These are phyloP conservation scores for Pythium catenulatum DNA, from an alignment of 352 stramenopile genomes.

Conservation along the genomic window DNA sequence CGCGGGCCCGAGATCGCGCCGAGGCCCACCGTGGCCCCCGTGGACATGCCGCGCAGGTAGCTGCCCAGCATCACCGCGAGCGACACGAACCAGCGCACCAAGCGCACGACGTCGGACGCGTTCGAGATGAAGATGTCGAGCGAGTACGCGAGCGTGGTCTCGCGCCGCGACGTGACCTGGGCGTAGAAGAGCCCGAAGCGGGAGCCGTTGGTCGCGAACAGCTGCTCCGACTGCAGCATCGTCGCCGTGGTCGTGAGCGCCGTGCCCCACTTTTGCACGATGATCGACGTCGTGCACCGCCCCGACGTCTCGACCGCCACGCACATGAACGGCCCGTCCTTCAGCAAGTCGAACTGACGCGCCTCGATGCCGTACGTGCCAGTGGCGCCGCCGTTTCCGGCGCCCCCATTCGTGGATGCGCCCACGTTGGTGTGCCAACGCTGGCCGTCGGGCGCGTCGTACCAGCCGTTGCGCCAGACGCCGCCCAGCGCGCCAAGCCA, in stretches of 20 bases:
- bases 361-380: conserved; percentile 2
- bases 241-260: not conserved
- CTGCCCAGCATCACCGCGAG: conserved; percentile 25
- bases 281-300: not conserved
- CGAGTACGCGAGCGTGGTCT: conserved; percentile 45
- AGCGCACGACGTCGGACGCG: conserved; percentile 48
- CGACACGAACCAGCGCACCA: conserved; percentile 58
- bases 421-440: conserved; percentile 52
- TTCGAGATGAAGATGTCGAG: conserved; percentile 65
- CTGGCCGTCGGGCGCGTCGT: not conserved
- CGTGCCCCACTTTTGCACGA: conserved; percentile 15
- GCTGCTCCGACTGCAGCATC: not conserved
- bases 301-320: not conserved
- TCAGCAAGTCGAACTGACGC: conserved; percentile 43
- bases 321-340: not conserved
- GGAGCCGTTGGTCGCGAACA: conserved; percentile 50
- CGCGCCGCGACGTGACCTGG: too few relatives aligned
- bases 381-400: too few relatives aligned
- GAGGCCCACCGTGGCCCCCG: conserved; percentile 33
- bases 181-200: conserved; percentile 63
- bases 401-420: not conserved
- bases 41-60: conserved; percentile 41
- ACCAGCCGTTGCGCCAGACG: conserved; percentile 60
- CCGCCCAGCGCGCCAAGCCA: conserved; percentile 46
- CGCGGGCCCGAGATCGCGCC: conserved; percentile 30